Evolutionary conservation across 129 eudicot genomes (phyloP), one percentile per base, ranked within the genome.

Genomic region (Ambrosia trifida): DNA sequence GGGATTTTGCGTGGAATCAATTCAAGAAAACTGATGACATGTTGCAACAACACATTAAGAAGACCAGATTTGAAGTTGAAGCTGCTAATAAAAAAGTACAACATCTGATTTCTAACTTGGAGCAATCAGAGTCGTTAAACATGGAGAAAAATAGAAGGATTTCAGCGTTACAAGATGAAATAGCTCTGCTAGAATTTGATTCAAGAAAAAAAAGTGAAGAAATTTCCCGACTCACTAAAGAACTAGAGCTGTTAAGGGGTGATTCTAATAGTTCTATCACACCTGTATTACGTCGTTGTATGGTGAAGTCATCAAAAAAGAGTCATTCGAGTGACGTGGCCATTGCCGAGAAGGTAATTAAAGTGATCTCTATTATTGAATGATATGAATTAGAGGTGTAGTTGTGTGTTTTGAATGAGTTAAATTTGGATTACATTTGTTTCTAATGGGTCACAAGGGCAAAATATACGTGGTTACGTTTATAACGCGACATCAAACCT

Each of bases 1-100:
- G 83, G 73, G 76, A 78, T 33, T 86, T 86, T 76, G 79, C 85
- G 6, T 87, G 96, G 94, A 86, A 89, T 61, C 96, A 86, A 71
- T 86, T 43, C 60, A 72, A 65, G 17, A 79, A 61, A 80, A 78
- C 76, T 64, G 96, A 89, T 66, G 62, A 54, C 33, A 72, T 72
- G 24, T 75, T 76, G 57, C 81, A 78, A 32, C 68, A 76, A 54
- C 70, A 83, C 67, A 47, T 85, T 35, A 79, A 52, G 69, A 76
- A 41, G 36, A 84, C 77, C 67, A 38, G 45, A 70, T 49, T 61
- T 16, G 96, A 87, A 83, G 65, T 79, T 62, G 78, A 77, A 38
- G 36, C 51, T 8, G 87, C 95, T 1, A 83, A 85, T 68, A 81
- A 81, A 62, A 90, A 75, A 56, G 74, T 85, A 56, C 69, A 53